Conservation (phyloP, 371 early-diverging fungal genomes). For the Mortierella polycephala region DNA sequence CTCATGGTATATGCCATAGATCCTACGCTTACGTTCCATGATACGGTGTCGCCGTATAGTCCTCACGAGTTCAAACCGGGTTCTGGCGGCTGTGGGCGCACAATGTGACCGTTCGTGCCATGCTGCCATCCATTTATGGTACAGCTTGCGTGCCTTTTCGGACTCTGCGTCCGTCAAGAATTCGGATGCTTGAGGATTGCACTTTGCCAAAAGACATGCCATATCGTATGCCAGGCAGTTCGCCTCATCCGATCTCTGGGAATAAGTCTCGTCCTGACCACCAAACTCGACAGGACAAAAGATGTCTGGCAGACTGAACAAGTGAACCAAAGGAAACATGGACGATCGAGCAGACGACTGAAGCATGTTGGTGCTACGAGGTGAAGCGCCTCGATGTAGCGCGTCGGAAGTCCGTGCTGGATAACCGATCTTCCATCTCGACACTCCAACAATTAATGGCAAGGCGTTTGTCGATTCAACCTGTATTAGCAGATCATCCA, state of each 20-base stretch:
- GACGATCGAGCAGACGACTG: conserved; percentile 21
- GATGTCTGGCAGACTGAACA: conserved; percentile 32
- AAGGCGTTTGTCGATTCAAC: neutral
- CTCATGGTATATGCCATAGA: neutral
- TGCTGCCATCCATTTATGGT: conserved; percentile 43
- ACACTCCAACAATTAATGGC: conserved; percentile 15
- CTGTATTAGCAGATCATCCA: conserved; percentile 32
- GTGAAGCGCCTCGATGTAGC: neutral
- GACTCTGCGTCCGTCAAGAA: conserved; percentile 9
- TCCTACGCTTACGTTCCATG: neutral
- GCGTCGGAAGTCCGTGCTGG: neutral
- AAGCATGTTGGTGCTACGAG: conserved; percentile 17
- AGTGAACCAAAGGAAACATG: conserved; percentile 31
- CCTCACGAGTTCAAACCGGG: conserved; percentile 11
- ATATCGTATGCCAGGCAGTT: neutral
- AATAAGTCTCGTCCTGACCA: neutral
- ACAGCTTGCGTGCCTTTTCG: conserved; percentile 25
- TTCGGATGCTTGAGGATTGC: conserved; percentile 10
- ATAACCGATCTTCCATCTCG: conserved; percentile 26
- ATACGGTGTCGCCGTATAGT: neutral
- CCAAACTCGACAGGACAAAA: conserved; percentile 20
- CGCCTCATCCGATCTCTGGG: no score
- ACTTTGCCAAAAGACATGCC: neutral
- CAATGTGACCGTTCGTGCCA: conserved; percentile 34
- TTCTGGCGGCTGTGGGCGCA: conserved; percentile 8